Evolutionary conservation across 768 basidiomycete species (phyloP).

Genomic region (Coprinellus aureogranulatus): DNA sequence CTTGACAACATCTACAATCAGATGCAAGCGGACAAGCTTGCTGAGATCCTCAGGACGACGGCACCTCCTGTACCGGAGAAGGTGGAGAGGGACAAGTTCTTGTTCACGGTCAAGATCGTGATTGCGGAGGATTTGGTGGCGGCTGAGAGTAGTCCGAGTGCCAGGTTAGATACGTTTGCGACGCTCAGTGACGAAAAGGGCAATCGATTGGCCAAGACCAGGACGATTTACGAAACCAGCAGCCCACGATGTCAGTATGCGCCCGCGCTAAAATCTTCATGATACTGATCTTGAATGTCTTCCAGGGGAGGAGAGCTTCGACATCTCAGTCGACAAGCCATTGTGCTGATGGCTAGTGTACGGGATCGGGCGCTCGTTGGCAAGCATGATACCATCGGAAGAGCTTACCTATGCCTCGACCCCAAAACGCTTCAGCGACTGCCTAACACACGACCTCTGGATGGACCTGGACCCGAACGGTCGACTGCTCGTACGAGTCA

Average conservation of each 20-base stretch:
- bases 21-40: slow-evolving; percentile 84
- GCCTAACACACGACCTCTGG: slow-evolving; percentile 88
- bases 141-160: slow-evolving; percentile 70
- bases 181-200: slow-evolving; percentile 93
- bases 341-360: slow-evolving; percentile 95
- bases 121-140: slow-evolving; percentile 87
- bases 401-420: slow-evolving; percentile 90
- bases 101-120: slow-evolving; percentile 93
- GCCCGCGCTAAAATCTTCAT: not conserved
- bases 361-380: slow-evolving; percentile 87
- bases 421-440: slow-evolving; percentile 85
- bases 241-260: slow-evolving; percentile 79
- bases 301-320: slow-evolving; percentile 95
- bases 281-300: slow-evolving; percentile 9
- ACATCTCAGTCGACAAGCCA: slow-evolving; percentile 89
- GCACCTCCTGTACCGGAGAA: slow-evolving; percentile 75
- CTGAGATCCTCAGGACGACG: slow-evolving; percentile 53
- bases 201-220: slow-evolving; percentile 86
- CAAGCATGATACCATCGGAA: slow-evolving; percentile 89
- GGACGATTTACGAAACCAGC: slow-evolving; percentile 89
- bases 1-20: slow-evolving; percentile 94
- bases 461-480: slow-evolving; percentile 86
- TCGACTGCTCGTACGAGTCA: slow-evolving; percentile 80
- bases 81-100: slow-evolving; percentile 60
- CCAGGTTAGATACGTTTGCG: slow-evolving; percentile 87